Evolutionary conservation across 1,284 basidiomycete species (phyloP), one percentile per base, ranked within the genome.

Genomic region (Cryptococcus neoformans): DNA sequence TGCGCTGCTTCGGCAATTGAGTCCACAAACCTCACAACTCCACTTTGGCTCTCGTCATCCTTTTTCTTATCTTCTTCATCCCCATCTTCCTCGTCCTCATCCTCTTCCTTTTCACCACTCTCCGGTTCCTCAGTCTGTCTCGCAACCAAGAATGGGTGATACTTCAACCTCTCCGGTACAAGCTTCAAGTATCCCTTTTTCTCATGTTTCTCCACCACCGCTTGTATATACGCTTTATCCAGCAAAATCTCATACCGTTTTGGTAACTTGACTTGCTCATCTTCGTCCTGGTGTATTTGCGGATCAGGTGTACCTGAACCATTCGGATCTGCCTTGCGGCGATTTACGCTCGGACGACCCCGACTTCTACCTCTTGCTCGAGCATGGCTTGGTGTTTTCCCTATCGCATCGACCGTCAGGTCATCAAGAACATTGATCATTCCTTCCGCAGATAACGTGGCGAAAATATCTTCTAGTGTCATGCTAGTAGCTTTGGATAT

Each of bases 401-500:
- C 16, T 12, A 41, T 41, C 9, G 63, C 60, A 16, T 64, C 59
- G 54, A 65, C 62, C 40, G 63, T 54, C 9, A 57, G 62, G 2
- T 63, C 56, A 45, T 73, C 68, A 41, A 70, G 65, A 37, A 78
- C 81, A 21, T 80, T 81, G 64, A 98, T 89, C 86, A 95, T 89
- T 64, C 84, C 81, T 65, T 88, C 85, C 50, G 89, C 86, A 3
- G 78, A 77, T n/a, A 99, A 83, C 3, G 87, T 89, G 59, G 83
- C 82, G 73, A 86, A 87, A 54, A 93, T 84, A 69, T 99, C 95
- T 73, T 95, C 91, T 41, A 87, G 75, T 3, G 90, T 97, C 87
- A 99, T 93, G 1, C 89, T 88, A 0, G 95, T 99, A 3, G 84
- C 87, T 14, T 79, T 76, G 70, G 89, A 88, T 71, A 98, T 94